Conservation (phyloP, 345 rosid genomes). For the Turritis glabra region DNA sequence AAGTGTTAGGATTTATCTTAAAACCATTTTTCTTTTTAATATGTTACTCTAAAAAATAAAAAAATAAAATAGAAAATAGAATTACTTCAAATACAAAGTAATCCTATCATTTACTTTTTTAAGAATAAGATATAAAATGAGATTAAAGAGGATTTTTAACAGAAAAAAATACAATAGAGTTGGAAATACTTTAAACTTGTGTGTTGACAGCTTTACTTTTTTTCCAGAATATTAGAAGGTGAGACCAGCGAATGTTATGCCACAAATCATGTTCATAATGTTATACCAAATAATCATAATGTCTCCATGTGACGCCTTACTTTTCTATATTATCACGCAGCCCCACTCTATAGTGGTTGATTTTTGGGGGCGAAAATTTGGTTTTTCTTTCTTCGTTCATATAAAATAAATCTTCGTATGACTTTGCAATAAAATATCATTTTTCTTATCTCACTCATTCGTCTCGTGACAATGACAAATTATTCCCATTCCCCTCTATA, state of each 20-base stretch:
- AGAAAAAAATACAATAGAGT: no score
- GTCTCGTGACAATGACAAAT: neutral
- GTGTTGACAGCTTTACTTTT: slow-evolving; percentile 8
- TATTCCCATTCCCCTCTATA: neutral
- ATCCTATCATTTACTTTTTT: no score
- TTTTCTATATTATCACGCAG: slow-evolving; percentile 16
- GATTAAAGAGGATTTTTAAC: no score
- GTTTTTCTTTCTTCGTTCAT: neutral
- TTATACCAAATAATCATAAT: slow-evolving; percentile 25
- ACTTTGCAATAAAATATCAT: slow-evolving; percentile 17
- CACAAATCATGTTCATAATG: slow-evolving; percentile 46
- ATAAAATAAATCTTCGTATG: neutral
- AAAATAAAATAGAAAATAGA: no score
- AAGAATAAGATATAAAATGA: no score
- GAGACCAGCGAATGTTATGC: slow-evolving; percentile 55
- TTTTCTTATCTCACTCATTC: neutral
- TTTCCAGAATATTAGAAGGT: slow-evolving; percentile 20
- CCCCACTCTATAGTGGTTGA: slow-evolving; percentile 21
- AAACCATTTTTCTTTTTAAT: no score
- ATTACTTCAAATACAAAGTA: no score
- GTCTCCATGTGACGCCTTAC: slow-evolving; percentile 33
- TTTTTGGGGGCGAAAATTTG: neutral
- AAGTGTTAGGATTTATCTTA: neutral
- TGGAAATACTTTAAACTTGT: neutral
- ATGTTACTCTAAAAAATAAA: no score